Conservation (phyloP, 495 filamentous ascomycete species). For the Neurospora tetraspora region DNA sequence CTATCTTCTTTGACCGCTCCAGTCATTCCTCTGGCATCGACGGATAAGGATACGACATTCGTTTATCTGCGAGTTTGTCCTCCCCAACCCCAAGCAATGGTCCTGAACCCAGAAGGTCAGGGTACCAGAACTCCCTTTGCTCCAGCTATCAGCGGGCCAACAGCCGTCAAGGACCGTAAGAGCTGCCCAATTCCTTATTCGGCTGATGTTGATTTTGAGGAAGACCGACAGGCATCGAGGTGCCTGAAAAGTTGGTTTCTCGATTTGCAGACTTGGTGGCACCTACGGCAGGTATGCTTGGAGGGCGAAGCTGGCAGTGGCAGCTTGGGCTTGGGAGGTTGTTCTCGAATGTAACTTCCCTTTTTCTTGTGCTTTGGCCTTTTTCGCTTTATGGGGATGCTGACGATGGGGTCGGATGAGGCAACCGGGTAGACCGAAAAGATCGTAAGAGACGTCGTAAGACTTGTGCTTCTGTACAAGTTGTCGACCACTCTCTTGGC, state of each 20-base stretch:
- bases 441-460: neutral
- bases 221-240: neutral
- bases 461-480: neutral
- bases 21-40: neutral
- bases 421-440: neutral
- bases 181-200: neutral
- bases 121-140: neutral
- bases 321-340: neutral
- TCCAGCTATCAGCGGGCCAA: neutral
- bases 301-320: neutral
- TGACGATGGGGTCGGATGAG: neutral
- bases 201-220: neutral
- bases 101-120: neutral
- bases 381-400: neutral
- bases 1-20: neutral
- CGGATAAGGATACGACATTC: too few relatives aligned
- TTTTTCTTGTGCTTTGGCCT: neutral
- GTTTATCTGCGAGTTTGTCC: too few relatives aligned
- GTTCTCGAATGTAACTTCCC: neutral
- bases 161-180: neutral
- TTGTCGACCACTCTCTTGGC: neutral
- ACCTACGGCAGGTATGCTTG: neutral
- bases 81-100: neutral
- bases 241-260: neutral
- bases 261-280: neutral